Evolutionary conservation across 345 rosid genomes (phyloP).

Genomic region (Citrus inodora): DNA sequence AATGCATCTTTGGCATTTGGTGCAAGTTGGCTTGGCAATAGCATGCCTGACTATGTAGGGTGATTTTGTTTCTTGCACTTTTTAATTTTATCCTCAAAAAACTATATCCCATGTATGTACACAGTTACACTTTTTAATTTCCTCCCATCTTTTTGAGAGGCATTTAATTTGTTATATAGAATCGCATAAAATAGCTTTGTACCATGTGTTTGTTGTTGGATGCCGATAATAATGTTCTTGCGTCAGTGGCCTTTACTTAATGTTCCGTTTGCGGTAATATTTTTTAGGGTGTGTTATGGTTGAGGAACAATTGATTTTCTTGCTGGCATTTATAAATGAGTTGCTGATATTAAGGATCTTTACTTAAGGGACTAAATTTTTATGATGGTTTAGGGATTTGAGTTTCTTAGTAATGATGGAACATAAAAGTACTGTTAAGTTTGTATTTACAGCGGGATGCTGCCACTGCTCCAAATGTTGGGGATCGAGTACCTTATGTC

Average conservation of each 20-base stretch:
- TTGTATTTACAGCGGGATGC: conserved; percentile 77
- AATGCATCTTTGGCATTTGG: not conserved
- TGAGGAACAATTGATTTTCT: not conserved
- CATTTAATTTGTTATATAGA: not conserved
- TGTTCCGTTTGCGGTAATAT: not conserved
- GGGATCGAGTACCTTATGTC: conserved; percentile 97
- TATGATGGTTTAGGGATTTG: not conserved
- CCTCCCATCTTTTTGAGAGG: not conserved
- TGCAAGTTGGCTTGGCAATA: not conserved
- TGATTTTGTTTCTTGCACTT: not conserved
- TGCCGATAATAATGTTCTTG: not conserved
- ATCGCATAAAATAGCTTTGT: not conserved
- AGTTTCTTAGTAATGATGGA: not conserved
- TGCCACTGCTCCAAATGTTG: conserved; percentile 98
- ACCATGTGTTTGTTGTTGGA: not conserved
- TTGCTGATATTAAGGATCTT: not conserved
- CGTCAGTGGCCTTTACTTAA: not conserved
- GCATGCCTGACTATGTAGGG: too few relatives aligned
- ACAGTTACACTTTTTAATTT: too few relatives aligned
- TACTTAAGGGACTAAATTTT: not conserved
- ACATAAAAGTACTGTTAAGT: conserved; percentile 14
- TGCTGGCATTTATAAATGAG: not conserved
- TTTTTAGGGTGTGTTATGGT: not conserved
- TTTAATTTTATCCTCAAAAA: not conserved
- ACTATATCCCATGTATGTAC: not conserved